A percentile compares a stretch with the other conserved stretches of the same genome.
phyloP scores from a whole-genome alignment of 305 asterid species.

The Fraxinus sp. region DNA sequence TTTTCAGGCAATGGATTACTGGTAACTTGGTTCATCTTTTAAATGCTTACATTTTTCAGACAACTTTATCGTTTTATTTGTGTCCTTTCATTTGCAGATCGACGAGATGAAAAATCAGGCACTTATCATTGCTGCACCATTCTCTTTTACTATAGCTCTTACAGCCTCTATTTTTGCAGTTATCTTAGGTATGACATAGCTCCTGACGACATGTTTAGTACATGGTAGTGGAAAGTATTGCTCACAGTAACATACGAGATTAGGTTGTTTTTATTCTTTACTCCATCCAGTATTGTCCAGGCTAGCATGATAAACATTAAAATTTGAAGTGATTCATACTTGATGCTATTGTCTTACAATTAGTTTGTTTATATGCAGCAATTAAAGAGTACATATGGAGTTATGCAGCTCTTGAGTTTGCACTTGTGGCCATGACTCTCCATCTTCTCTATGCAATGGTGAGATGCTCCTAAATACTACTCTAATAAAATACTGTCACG shows the following conservation, averaged over 20 bases:
- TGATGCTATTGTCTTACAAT: constrained; percentile 15
- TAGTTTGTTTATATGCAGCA: constrained; percentile 52
- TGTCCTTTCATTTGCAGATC: constrained; percentile 42
- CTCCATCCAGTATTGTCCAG: background rate
- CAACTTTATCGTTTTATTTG: background rate
- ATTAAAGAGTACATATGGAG: constrained; percentile 70
- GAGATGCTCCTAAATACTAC: constrained; percentile 25
- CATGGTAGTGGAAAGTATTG: background rate
- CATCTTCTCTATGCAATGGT: constrained; percentile 65
- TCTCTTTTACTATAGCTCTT: constrained; percentile 76
- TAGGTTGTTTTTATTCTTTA: background rate
- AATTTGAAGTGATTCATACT: background rate
- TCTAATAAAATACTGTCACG: background rate
- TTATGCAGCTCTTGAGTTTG: constrained; percentile 81
- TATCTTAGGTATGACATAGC: constrained; percentile 48
- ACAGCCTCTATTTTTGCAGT: constrained; percentile 67
- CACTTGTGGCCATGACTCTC: constrained; percentile 59
- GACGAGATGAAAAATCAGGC: constrained; percentile 60
- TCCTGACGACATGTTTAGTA: background rate
- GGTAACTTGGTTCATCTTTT: background rate
- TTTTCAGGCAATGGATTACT: constrained; percentile 17
- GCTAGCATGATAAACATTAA: background rate
- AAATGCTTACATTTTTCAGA: background rate
- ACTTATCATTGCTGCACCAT: constrained; percentile 74
- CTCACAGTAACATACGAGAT: background rate